Conservation (phyloP, 2,329 filamentous ascomycete genomes). For the Coleophoma cylindrospora region DNA sequence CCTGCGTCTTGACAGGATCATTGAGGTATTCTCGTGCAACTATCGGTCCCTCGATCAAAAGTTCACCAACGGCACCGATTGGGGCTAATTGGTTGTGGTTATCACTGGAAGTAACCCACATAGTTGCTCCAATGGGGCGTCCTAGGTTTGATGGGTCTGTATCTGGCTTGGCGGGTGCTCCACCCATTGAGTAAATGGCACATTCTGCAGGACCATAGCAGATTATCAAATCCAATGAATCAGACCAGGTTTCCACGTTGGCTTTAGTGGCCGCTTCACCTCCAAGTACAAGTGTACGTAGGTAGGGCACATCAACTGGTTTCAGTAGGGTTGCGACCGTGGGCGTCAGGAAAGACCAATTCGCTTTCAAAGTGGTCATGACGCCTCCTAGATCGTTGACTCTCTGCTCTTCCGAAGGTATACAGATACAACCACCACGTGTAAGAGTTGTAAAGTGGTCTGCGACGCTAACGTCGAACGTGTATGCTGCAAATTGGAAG, state of each 20-base stretch:
- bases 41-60: slow-evolving; percentile 39
- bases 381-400: slow-evolving; percentile 1
- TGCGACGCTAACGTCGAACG: slow-evolving; percentile 2
- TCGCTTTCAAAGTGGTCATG: too few species aligned
- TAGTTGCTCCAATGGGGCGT: too few species aligned
- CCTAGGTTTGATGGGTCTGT: too few species aligned
- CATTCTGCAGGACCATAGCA: slow-evolving; percentile 33
- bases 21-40: slow-evolving; percentile 58
- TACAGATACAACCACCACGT: slow-evolving; percentile 6
- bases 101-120: too few species aligned
- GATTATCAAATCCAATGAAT: too few species aligned
- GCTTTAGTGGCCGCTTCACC: slow-evolving; percentile 31
- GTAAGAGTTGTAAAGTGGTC: slow-evolving; percentile 5
- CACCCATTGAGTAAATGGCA: too few species aligned
- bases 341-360: slow-evolving; percentile 3
- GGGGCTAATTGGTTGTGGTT: too few species aligned
- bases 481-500: slow-evolving; percentile 5
- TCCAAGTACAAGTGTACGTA: too few species aligned
- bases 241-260: too few species aligned
- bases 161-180: too few species aligned
- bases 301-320: too few species aligned
- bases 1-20: slow-evolving; percentile 50
- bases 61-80: slow-evolving; percentile 20
- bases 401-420: slow-evolving; percentile 6
- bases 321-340: too few species aligned